phyloP scores from a whole-genome alignment of 2,329 filamentous ascomycete genomes.

The Ophiocordyceps unilateralis region DNA sequence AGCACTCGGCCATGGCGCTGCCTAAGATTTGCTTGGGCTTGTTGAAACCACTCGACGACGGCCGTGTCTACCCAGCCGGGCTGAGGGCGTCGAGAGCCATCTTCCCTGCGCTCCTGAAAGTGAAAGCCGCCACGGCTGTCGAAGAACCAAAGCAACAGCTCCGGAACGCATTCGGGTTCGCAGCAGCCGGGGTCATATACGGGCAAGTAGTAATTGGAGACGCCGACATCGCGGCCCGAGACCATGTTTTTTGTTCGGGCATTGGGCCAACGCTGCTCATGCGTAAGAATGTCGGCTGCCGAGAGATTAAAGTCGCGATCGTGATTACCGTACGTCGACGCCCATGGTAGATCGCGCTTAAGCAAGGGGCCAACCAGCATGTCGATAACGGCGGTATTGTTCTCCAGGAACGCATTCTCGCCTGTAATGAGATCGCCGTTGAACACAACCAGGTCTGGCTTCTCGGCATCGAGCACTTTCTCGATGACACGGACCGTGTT shows the following conservation, averaged over 20 bases:
- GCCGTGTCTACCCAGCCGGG: slow-evolving; percentile 27
- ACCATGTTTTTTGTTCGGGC: slow-evolving; percentile 24
- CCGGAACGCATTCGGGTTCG: slow-evolving; percentile 15
- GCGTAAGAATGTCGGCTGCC: slow-evolving; percentile 22
- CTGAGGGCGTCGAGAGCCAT: slow-evolving; percentile 14
- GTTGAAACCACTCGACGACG: slow-evolving; percentile 27
- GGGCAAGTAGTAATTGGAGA: slow-evolving; percentile 30
- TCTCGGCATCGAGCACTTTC: slow-evolving; percentile 37
- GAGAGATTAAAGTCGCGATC: slow-evolving; percentile 44
- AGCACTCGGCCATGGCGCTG: slow-evolving; percentile 16
- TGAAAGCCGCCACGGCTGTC: slow-evolving; percentile 43
- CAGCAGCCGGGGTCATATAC: slow-evolving; percentile 21
- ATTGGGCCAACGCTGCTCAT: slow-evolving; percentile 21
- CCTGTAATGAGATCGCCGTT: slow-evolving; percentile 59
- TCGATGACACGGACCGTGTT: slow-evolving; percentile 40
- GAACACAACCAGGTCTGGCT: slow-evolving; percentile 43
- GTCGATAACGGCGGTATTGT: slow-evolving; percentile 39
- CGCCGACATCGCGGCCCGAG: slow-evolving; percentile 14
- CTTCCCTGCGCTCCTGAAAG: slow-evolving; percentile 21
- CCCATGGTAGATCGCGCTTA: slow-evolving; percentile 38
- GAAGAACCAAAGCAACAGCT: slow-evolving; percentile 53
- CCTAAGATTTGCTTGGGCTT: slow-evolving; percentile 13
- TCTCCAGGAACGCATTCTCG: slow-evolving; percentile 39
- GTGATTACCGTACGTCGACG: slow-evolving; percentile 56
- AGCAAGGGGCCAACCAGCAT: slow-evolving; percentile 41